Conservation (phyloP, 2,329 filamentous ascomycete species). For the Microsporum audouinii region DNA sequence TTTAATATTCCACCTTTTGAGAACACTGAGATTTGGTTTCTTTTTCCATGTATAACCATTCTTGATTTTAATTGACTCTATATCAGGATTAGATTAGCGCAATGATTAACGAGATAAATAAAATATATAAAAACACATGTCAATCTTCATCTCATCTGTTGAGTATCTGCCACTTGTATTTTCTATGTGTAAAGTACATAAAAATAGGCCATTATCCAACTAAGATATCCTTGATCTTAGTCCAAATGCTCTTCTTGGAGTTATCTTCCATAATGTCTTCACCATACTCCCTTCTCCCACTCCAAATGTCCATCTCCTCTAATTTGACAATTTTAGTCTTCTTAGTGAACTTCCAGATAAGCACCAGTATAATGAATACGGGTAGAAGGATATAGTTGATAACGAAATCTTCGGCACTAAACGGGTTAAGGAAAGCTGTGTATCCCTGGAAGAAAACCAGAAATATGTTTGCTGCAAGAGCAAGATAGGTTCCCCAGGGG, state of each 20-base stretch:
- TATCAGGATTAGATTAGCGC: neutral
- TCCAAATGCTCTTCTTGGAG: neutral
- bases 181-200: neutral
- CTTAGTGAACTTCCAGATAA: constrained; percentile 38
- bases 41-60: neutral
- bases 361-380: constrained; percentile 38
- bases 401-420: constrained; percentile 41
- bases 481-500: constrained; percentile 41
- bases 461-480: constrained; percentile 38
- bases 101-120: neutral
- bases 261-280: constrained; percentile 9
- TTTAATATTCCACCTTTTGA: neutral
- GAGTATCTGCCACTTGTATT: neutral
- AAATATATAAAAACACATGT: neutral
- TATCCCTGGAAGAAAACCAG: constrained; percentile 45
- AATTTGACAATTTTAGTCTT: constrained; percentile 28
- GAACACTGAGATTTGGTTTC: neutral
- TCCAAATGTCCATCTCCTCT: constrained; percentile 32
- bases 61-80: neutral
- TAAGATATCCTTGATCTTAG: neutral
- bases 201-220: neutral
- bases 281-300: constrained; percentile 21
- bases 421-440: constrained; percentile 41
- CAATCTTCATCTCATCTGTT: neutral
- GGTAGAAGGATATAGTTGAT: constrained; percentile 46